phyloP scores from a whole-genome alignment of 2,329 filamentous ascomycete genomes.

The Raffaelea arxii region DNA sequence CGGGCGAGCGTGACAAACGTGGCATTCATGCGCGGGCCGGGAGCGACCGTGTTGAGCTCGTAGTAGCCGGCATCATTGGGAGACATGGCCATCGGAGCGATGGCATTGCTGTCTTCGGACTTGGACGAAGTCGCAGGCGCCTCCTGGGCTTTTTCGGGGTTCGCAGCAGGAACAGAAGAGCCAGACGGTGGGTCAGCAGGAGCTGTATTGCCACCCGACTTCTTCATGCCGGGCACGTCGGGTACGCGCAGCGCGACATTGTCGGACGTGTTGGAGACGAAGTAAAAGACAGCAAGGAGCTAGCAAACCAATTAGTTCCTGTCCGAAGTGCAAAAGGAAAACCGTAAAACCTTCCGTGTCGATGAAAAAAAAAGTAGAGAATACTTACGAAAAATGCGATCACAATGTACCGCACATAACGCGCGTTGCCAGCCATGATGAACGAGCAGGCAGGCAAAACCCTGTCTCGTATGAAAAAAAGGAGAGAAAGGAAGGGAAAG shows the following conservation, averaged over 20 bases:
- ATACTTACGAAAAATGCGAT: conserved; percentile 67
- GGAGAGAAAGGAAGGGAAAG: no score
- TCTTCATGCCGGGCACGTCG: conserved; percentile 11
- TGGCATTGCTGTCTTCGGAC: conserved; percentile 9
- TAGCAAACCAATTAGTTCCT: conserved; percentile 19
- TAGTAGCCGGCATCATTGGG: conserved; percentile 44
- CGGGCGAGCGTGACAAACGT: conserved; percentile 94
- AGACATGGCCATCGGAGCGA: conserved; percentile 39
- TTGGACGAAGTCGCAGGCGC: not conserved
- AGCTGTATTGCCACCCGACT: not conserved
- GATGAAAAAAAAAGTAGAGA: not conserved
- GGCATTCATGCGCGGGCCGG: conserved; percentile 79
- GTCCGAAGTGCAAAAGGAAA: not conserved
- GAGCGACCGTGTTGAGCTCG: conserved; percentile 40
- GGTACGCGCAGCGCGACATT: conserved; percentile 24
- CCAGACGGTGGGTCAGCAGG: not conserved
- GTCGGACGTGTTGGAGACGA: conserved; percentile 55
- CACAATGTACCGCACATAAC: conserved; percentile 69
- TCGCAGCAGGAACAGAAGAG: not conserved
- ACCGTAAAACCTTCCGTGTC: no score
- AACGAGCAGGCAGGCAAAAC: no score
- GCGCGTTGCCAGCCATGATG: conserved; percentile 55
- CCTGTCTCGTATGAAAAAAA: no score
- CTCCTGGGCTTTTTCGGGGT: not conserved
- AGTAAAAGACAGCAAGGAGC: conserved; percentile 68